Evolutionary conservation across 2,329 filamentous ascomycete species (phyloP), one percentile per base, ranked within the genome.

Genomic region (Aspergillus sclerotialis): DNA sequence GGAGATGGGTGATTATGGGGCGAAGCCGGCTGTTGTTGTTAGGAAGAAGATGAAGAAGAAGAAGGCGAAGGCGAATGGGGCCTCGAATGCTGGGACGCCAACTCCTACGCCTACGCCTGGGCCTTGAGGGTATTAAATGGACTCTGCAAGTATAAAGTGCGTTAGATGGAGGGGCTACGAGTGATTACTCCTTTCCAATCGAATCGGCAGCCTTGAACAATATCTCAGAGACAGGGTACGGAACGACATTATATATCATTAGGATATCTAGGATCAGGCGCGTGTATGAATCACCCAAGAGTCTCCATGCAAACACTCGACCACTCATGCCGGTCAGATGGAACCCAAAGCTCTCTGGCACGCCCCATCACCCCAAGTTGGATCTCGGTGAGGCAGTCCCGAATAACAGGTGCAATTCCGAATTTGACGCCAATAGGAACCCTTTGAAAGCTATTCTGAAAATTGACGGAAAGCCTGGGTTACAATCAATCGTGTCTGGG

Each of bases 31-130:
- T n/a, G 82, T 90, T 4, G 69, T 89, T 12, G 75, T 78, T 1
- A 69, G 73, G 33, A 79, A 72, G 52, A 88, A 82, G 67, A n/a
- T n/a, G n/a, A 85, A 81, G 60, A 88, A 84, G 69, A 87, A 82
- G 73, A 86, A 80, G 68, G 73, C 75, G 33, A 78, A 52, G 7
- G 39, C 46, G 13, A 63, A 61, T 47, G 61, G 56, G 8, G 40
- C 51, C 11, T 60, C 60, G 5, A 73, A 70, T 3, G 78, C 77
- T 45, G 72, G 73, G 0, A 70, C 73, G 2, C 78, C 73, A 1
- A 82, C 78, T 2, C 78, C 80, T 1, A 70, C 67, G 24, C 68
- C 68, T 21, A 57, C 64, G 3, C 54, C 57, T 1, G 56, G 52
- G 8, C 52, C 52, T 37, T 60, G 49, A 56, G 19, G 19, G 6